Evolutionary conservation across 257 asterid genomes (phyloP).

Genomic region (Craterostigma plantagineum): DNA sequence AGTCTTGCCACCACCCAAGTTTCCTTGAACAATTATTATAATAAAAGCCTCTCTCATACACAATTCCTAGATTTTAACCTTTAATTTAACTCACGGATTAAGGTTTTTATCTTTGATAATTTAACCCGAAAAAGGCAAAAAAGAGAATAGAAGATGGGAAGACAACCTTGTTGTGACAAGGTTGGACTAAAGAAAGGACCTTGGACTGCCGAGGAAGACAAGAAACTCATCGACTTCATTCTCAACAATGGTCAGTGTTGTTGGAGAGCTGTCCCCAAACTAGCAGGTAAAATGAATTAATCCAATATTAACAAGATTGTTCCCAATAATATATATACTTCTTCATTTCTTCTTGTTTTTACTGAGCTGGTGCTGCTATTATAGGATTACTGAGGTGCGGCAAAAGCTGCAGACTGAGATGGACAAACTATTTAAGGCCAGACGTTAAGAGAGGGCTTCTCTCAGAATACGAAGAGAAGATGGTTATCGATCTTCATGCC

Average conservation of each 20-base stretch:
- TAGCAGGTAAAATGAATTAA: constrained; percentile 34
- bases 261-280: constrained; percentile 96
- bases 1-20: too few relatives aligned
- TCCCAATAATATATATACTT: neutral
- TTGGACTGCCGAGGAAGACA: constrained; percentile 89
- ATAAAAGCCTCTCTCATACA: too few relatives aligned
- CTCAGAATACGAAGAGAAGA: constrained; percentile 73
- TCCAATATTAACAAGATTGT: too few relatives aligned
- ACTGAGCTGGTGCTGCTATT: neutral
- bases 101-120: neutral
- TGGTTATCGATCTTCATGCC: constrained; percentile 96
- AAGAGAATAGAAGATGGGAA: constrained; percentile 65
- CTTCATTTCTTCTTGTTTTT: neutral
- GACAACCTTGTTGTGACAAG: constrained; percentile 93
- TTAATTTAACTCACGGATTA: neutral
- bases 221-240: constrained; percentile 65
- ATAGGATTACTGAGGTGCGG: constrained; percentile 85
- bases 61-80: neutral
- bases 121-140: neutral
- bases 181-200: constrained; percentile 95
- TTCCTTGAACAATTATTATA: too few relatives aligned
- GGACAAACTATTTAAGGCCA: constrained; percentile 90
- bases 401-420: constrained; percentile 85
- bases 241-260: constrained; percentile 87
- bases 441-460: constrained; percentile 86